Conservation (phyloP, 2,329 filamentous ascomycete species). For the Neofusicoccum sp. region DNA sequence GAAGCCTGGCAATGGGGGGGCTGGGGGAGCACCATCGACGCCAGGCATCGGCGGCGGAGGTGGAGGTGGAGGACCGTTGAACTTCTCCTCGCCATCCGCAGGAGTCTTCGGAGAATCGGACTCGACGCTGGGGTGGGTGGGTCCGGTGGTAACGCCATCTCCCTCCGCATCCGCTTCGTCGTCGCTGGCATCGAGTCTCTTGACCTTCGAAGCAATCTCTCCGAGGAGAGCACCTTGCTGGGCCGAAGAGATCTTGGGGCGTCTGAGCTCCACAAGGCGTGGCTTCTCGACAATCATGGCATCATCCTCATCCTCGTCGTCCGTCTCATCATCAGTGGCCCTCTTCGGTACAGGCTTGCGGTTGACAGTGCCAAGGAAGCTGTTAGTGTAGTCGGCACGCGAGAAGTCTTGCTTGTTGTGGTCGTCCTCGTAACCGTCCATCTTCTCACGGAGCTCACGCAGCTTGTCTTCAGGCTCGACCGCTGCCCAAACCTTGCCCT, state of each 20-base stretch:
- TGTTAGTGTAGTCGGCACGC: conserved; percentile 60
- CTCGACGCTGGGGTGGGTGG: conserved; percentile 73
- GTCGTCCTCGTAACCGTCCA: conserved; percentile 63
- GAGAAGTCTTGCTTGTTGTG: conserved; percentile 44
- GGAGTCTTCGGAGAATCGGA: conserved; percentile 67
- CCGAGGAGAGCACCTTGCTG: conserved; percentile 66
- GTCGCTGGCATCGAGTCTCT: conserved; percentile 70
- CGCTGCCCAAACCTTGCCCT: conserved; percentile 85
- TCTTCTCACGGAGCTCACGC: conserved; percentile 87
- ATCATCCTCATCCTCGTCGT: conserved; percentile 51
- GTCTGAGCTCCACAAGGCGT: conserved; percentile 72
- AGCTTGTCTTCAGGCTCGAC: conserved; percentile 87
- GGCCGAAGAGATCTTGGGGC: conserved; percentile 63
- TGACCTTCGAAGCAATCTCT: conserved; percentile 74
- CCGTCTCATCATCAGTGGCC: conserved; percentile 44
- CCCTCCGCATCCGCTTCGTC: conserved; percentile 53
- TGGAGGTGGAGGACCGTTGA: conserved; percentile 40
- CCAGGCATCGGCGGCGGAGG: conserved; percentile 30
- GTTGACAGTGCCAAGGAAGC: conserved; percentile 57
- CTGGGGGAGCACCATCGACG: conserved; percentile 16
- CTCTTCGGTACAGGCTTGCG: conserved; percentile 36
- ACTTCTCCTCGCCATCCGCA: conserved; percentile 61
- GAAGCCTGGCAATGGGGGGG: conserved; percentile 39
- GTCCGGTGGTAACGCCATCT: conserved; percentile 69
- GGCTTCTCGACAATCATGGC: conserved; percentile 74